Percentiles rank a stretch among this genome's conserved stretches.
Conservation (phyloP, 305 asterid species). For the Fraxinus nigra region DNA sequence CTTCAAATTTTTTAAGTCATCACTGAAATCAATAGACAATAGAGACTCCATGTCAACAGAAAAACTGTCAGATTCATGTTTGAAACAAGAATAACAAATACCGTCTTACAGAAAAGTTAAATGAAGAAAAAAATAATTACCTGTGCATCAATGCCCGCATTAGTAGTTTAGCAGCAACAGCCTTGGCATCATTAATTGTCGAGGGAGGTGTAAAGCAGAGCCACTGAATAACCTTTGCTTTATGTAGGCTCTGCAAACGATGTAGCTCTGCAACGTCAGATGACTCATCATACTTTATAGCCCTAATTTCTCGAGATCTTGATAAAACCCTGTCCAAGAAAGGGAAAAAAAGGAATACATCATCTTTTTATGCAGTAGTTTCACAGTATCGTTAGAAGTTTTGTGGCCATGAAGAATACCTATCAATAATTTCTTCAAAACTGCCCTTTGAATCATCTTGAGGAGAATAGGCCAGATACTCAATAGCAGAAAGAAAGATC, state of each 20-base stretch:
- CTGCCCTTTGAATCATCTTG: constrained; percentile 73
- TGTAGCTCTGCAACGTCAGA: constrained; percentile 83
- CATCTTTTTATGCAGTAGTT: constrained; percentile 18
- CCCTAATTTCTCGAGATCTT: constrained; percentile 75
- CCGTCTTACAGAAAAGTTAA: background rate
- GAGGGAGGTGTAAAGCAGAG: constrained; percentile 99
- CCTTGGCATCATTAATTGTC: constrained; percentile 65
- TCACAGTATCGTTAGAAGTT: constrained; percentile 1
- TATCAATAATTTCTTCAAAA: constrained; percentile 90
- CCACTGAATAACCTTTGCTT: constrained; percentile 98
- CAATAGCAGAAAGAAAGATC: constrained; percentile 85
- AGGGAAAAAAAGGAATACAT: constrained; percentile 11
- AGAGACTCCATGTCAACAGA: constrained; percentile 5
- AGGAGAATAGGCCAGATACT: constrained; percentile 75
- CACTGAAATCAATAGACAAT: background rate
- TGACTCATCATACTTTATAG: constrained; percentile 49
- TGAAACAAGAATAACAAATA: background rate
- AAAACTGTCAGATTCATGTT: constrained; percentile 17
- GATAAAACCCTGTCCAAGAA: constrained; percentile 60
- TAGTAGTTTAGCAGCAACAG: constrained; percentile 69
- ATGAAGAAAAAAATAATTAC: constrained; percentile 31
- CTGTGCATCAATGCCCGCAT: constrained; percentile 88
- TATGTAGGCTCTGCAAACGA: constrained; percentile 84
- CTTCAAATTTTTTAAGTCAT: background rate
- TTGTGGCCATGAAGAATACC: constrained; percentile 47